Conservation (phyloP, 257 asterid genomes). For the Capsicum pubescens region DNA sequence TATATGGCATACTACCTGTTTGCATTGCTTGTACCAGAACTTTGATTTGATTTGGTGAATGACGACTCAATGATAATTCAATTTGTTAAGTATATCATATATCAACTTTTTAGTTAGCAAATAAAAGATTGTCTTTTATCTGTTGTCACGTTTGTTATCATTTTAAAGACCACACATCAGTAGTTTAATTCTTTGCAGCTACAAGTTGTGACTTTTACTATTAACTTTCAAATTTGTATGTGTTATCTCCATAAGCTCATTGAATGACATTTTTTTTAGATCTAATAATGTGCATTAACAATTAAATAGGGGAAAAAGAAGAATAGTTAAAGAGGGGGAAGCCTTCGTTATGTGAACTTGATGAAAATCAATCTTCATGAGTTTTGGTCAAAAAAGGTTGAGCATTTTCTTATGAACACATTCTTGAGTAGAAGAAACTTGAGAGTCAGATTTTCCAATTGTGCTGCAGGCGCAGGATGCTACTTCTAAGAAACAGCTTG, state of each 20-base stretch:
- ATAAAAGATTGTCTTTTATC: neutral
- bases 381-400: neutral
- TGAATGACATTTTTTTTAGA: neutral
- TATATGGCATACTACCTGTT: neutral
- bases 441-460: neutral
- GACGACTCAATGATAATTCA: conserved; percentile 7
- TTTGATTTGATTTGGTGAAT: neutral
- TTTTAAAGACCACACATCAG: neutral
- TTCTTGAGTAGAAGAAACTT: neutral
- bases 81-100: neutral
- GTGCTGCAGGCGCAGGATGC: neutral
- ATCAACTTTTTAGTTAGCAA: neutral
- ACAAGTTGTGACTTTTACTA: neutral
- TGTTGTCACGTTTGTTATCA: neutral
- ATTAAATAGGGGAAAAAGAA: neutral
- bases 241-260: neutral
- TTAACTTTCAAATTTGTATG: neutral
- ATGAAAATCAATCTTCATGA: neutral
- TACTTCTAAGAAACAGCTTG: neutral
- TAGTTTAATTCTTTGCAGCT: neutral
- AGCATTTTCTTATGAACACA: neutral
- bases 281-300: neutral
- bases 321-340: neutral
- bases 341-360: conserved; percentile 20
- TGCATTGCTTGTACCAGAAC: conserved; percentile 1